Conservation (phyloP, 768 basidiomycete genomes). For the Albatrellus ellisii region DNA sequence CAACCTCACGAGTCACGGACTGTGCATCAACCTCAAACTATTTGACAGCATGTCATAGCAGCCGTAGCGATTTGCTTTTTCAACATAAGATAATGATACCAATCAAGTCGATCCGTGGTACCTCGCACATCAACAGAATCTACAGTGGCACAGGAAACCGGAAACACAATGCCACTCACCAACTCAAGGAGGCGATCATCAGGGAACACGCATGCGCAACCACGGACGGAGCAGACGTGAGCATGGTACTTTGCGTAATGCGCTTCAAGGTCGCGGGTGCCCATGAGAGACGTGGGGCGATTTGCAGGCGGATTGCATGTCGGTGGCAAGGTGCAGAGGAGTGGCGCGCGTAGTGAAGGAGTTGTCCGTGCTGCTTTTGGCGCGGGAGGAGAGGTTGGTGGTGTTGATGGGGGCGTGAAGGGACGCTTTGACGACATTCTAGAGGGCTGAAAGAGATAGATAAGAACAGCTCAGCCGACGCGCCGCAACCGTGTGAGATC, state of each 20-base stretch:
- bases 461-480: no score
- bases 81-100: no score
- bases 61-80: no score
- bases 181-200: slow-evolving; percentile 67
- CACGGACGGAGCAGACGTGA: slow-evolving; percentile 59
- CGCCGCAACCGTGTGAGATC: no score
- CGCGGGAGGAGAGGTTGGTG: slow-evolving; percentile 5
- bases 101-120: no score
- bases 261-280: slow-evolving; percentile 58
- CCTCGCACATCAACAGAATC: no score
- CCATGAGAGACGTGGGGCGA: slow-evolving; percentile 47
- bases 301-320: slow-evolving; percentile 54
- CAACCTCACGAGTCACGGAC: no score
- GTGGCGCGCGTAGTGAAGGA: not conserved
- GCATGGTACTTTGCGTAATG: slow-evolving; percentile 81
- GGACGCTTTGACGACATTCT: slow-evolving; percentile 9
- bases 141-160: no score
- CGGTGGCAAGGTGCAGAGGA: slow-evolving; percentile 69
- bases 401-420: slow-evolving; percentile 6
- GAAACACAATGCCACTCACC: slow-evolving; percentile 45
- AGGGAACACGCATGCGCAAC: slow-evolving; percentile 76
- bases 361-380: slow-evolving; percentile 8
- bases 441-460: not conserved
- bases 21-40: no score
- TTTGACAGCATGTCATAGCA: no score